Evolutionary conservation across 2,329 filamentous ascomycete genomes (phyloP), one percentile per base, ranked within the genome.

Genomic region (Aspergillus fumigatiaffinis): DNA sequence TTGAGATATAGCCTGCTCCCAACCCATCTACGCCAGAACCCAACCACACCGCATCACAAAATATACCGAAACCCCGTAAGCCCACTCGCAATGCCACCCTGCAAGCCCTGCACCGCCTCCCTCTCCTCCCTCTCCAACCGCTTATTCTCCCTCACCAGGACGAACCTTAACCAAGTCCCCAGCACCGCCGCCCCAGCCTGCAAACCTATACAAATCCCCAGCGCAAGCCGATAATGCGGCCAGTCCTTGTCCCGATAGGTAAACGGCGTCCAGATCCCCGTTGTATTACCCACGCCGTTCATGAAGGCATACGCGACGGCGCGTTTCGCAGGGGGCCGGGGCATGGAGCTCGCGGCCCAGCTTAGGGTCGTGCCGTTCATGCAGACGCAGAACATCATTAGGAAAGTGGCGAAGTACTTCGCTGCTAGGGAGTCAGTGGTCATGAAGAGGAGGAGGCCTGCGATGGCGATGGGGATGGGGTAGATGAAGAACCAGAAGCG

Each of bases 361-460:
- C 73, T 70, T 52, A 69, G 75, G n/a, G 71, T 55, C 0, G 79
- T 81, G 60, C 50, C 54, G 29, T 51, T 52, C 42, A 55, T 54
- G 25, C 32, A 41, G 50, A 53, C 55, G 4, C 53, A 21, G 50
- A 50, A 61, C 5, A 77, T 77, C 72, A 83, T 79, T 21, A 83
- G 71, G 72, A 83, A 83, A 53, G 82, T 71, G 25, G 75, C 76
- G 67, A 83, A 79, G 72, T 84, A 84, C 6, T 78, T 73, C 0
- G 78, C 72, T 1, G 77, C 79, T 54, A 83, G 81, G 42, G 63
- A 64, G 28, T 73, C 62, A 9, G 76, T 77, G n/a, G 75, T 76
- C 79, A 82, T 82, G 71, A 81, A 82, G 50, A 83, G 68, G 44
- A 80, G 62, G 53, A 75, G 79, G n/a, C 80, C 80, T 23, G 75